A percentile compares a stretch with the other conserved stretches of the same genome.
phyloP scores from a whole-genome alignment of 2,329 filamentous ascomycete species.

The Zymoseptoria brevis region DNA sequence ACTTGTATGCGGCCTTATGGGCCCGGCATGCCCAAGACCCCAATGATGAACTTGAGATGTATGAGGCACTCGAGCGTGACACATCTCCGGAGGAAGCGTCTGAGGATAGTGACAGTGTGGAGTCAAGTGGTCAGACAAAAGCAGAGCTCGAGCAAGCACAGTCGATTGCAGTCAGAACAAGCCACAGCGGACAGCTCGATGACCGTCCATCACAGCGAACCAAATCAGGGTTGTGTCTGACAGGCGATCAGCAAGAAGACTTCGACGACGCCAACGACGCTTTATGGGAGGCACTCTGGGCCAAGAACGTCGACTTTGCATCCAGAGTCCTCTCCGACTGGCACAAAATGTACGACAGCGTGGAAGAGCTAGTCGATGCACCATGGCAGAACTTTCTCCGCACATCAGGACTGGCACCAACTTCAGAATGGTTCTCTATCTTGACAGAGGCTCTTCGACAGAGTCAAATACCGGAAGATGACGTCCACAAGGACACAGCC shows the following conservation, averaged over 20 bases:
- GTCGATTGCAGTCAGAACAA: not conserved
- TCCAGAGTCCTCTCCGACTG: constrained; percentile 4
- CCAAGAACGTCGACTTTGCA: constrained; percentile 1
- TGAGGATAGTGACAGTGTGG: not conserved
- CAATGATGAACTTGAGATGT: not conserved
- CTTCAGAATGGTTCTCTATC: not conserved
- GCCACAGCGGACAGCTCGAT: not conserved
- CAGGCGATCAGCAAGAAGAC: constrained; percentile 4
- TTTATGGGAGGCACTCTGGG: constrained; percentile 8
- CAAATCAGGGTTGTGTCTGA: not conserved
- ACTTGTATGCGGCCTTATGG: not conserved
- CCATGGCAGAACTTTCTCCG: not conserved
- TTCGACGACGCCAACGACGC: constrained; percentile 7
- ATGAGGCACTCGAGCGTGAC: not conserved
- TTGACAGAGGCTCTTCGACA: constrained; percentile 3
- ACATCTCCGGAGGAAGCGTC: not conserved
- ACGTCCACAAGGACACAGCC: constrained; percentile 1
- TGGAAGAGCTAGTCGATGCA: constrained; percentile 2
- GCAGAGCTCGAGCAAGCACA: not conserved
- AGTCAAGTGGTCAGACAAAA: not conserved
- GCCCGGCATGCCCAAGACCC: not conserved
- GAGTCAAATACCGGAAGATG: constrained; percentile 6
- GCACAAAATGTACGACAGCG: constrained; percentile 5
- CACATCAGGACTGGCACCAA: not conserved
- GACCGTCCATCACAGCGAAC: not conserved